Evolutionary conservation across 805 yeast genomes (phyloP), one percentile per base, ranked within the genome.

Genomic region (Schwanniomyces sp.): DNA sequence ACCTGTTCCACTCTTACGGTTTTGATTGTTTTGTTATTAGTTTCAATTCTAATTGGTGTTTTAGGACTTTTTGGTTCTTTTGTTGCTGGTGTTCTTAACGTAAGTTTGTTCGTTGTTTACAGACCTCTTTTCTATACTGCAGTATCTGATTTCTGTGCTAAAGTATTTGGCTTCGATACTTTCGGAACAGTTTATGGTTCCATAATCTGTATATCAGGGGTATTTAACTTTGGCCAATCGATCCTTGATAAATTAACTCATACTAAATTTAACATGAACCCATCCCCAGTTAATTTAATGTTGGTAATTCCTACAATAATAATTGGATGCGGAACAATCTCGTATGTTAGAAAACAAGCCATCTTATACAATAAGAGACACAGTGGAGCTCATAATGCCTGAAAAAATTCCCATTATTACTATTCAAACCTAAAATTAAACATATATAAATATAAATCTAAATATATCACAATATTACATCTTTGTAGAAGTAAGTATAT

Each of bases 41-140:
- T 78, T 29, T 77, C 82, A 1, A 49, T 78, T 16, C 17, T 66
- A 2, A 72, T 80, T 52, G 84, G 84, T 30, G 49, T 77, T 5
- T 64, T 78, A 18, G 83, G 83, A n/a, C 63, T 76, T 29, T 52
- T 77, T 42, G 67, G 74, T 39, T 68, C 67, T 32, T 71, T 67
- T 46, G n/a, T 51, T 24, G 52, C 74, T 2, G 83, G 81, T 46
- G 47, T 78, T 7, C 39, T 76, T 42, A 74, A 78, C 51, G 76
- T 80, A 27, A 57, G 72, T 34, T 44, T 79, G 16, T 80, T 80
- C 58, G 83, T 78, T 32, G 72, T 69, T 32, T 80, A 75, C 66
- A 70, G 85, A 59, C 85, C 84, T 32, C 78, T 80, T 53, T 80
- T 78, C 62, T 80, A 80, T 58, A 79, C 85, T n/a, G 69, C 81